These are phyloP conservation scores for Citrus inodora DNA, from an alignment of 345 rosid species.

Conservation along the genomic window DNA sequence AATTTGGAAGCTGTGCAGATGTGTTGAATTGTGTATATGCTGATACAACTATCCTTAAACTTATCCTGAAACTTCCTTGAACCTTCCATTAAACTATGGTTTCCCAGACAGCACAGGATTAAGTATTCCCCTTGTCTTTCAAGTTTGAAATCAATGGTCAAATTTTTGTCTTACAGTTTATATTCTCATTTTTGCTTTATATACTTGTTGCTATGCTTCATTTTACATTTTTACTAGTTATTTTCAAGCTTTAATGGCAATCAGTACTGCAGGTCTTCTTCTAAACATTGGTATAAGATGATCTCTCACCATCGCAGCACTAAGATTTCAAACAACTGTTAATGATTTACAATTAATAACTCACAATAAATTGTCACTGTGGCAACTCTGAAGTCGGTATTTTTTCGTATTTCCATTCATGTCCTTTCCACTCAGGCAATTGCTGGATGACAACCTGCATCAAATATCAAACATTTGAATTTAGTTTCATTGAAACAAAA, in stretches of 20 bases:
- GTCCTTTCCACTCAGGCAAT: slow-evolving; percentile 93
- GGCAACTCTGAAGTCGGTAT: not conserved
- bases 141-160: not conserved
- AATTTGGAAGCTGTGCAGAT: not conserved
- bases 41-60: not conserved
- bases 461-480: not conserved
- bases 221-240: not conserved
- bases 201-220: not conserved
- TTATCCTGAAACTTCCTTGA: not conserved
- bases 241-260: not conserved
- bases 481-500: not conserved
- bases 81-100: not conserved
- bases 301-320: not conserved
- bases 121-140: not conserved
- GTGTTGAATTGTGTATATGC: not conserved
- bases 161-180: not conserved
- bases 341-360: not conserved
- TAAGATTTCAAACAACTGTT: not conserved
- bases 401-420: slow-evolving; percentile 70
- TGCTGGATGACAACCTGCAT: slow-evolving; percentile 83
- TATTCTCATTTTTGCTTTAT: not conserved
- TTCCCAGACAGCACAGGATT: not conserved
- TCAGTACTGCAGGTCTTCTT: not conserved
- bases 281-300: not conserved
- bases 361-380: not conserved